Evolutionary conservation across 2,329 filamentous ascomycete species (phyloP).

Genomic region (Thielaviopsis populi): DNA sequence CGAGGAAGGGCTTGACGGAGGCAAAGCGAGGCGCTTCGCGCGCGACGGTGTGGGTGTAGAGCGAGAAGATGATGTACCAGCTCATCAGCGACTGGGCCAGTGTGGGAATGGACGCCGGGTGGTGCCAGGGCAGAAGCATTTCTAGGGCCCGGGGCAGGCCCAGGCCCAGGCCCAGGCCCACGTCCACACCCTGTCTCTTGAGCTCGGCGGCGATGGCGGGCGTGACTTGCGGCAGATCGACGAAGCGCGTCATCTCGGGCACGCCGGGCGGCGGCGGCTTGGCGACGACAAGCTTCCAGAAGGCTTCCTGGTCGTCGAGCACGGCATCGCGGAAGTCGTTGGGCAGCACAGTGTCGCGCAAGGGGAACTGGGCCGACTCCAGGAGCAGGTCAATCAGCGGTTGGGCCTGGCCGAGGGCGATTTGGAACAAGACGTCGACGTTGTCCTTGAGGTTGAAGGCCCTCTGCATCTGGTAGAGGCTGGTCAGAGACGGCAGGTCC

Average conservation of each 20-base stretch:
- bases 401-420: constrained; percentile 12
- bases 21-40: not conserved
- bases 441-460: not conserved
- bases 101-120: not conserved
- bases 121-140: constrained; percentile 7
- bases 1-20: constrained; percentile 11
- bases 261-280: constrained; percentile 4
- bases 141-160: constrained; percentile 6
- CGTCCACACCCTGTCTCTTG: not conserved
- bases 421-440: constrained; percentile 5
- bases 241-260: not conserved
- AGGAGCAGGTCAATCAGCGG: not conserved
- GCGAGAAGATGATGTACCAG: constrained; percentile 14
- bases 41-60: not conserved
- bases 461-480: constrained; percentile 11
- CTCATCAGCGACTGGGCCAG: constrained; percentile 11
- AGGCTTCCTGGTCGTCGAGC: constrained; percentile 11
- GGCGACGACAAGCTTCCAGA: constrained; percentile 13
- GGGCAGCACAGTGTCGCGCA: not conserved
- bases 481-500: constrained; percentile 8
- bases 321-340: not conserved
- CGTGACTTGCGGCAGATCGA: constrained; percentile 1
- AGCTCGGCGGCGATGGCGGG: not conserved
- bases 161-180: too few relatives aligned
- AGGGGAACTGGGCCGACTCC: not conserved